These are phyloP conservation scores for Pleurotus salmoneostramineus DNA, from an alignment of 768 basidiomycete species.

Conservation along the genomic window DNA sequence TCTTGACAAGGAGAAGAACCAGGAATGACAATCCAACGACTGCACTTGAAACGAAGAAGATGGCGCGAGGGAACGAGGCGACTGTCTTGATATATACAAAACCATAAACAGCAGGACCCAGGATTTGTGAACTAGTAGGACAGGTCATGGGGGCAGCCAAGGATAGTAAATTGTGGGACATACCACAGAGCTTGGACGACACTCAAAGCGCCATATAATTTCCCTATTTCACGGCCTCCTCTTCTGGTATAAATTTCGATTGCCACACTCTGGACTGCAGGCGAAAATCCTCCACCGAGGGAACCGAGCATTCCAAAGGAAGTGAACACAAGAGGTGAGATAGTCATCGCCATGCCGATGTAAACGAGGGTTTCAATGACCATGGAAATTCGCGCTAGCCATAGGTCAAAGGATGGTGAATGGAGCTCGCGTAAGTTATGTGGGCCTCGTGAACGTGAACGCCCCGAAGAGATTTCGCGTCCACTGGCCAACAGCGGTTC, in stretches of 20 bases:
- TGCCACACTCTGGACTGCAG: constrained; percentile 69
- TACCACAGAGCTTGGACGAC: constrained; percentile 70
- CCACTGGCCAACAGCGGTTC: constrained; percentile 27
- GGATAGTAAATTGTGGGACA: constrained; percentile 4
- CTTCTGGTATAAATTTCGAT: constrained; percentile 57
- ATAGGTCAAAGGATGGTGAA: constrained; percentile 63
- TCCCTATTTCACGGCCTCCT: constrained; percentile 61
- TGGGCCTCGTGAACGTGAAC: neutral
- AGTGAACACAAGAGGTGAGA: constrained; percentile 47
- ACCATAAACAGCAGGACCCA: constrained; percentile 74
- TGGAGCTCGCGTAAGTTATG: constrained; percentile 15
- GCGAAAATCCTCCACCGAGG: constrained; percentile 60
- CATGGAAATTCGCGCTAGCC: constrained; percentile 59
- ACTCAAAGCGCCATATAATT: constrained; percentile 76
- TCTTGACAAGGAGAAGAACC: constrained; percentile 43
- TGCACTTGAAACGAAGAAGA: constrained; percentile 57
- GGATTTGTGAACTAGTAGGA: constrained; percentile 49
- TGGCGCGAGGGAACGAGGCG: constrained; percentile 58
- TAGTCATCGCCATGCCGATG: constrained; percentile 42
- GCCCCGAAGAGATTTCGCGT: constrained; percentile 15
- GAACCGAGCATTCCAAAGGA: constrained; percentile 43
- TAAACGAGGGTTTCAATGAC: constrained; percentile 52
- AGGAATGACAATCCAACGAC: constrained; percentile 37
- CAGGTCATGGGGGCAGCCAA: neutral
- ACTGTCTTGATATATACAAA: constrained; percentile 70